A percentile compares a stretch with the other conserved stretches of the same genome.
phyloP scores from a whole-genome alignment of 2,329 filamentous ascomycete species.

The Furcasterigmium furcatum region DNA sequence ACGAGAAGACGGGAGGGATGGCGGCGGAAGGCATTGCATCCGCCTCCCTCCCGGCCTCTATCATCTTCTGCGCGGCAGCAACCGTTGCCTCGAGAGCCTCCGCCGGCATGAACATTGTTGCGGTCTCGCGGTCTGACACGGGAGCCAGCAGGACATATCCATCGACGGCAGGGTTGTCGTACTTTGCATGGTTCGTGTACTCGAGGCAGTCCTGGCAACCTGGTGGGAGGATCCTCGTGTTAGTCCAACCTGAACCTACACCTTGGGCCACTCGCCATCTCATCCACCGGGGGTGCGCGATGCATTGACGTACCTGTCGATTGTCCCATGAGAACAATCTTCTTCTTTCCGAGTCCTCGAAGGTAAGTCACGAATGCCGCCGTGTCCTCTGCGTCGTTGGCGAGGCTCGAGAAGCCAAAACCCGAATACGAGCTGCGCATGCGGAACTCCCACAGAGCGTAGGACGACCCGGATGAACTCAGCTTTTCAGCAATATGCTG shows the following conservation, averaged over 20 bases:
- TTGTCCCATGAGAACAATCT: constrained; percentile 48
- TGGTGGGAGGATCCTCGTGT: constrained; percentile 43
- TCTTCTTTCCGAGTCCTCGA: constrained; percentile 41
- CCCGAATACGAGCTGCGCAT: constrained; percentile 50
- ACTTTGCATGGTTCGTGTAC: constrained; percentile 37
- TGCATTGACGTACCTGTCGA: constrained; percentile 2
- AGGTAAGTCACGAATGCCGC: constrained; percentile 50
- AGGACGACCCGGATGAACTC: constrained; percentile 31
- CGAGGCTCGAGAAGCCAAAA: constrained; percentile 46
- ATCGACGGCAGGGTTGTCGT: constrained; percentile 47
- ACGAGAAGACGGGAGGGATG: constrained; percentile 6
- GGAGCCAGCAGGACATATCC: constrained; percentile 78
- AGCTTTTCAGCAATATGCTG: constrained; percentile 41
- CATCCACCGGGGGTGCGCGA: no score
- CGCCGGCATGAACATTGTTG: constrained; percentile 39
- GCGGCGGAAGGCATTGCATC: constrained; percentile 24
- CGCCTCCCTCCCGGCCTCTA: constrained; percentile 47
- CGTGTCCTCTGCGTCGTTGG: constrained; percentile 50
- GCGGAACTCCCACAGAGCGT: constrained; percentile 54
- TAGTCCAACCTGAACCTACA: not conserved
- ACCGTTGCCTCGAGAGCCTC: constrained; percentile 39
- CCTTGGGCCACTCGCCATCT: no score
- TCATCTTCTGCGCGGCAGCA: constrained; percentile 48
- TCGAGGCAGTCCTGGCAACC: constrained; percentile 58
- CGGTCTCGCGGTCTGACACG: constrained; percentile 70